Evolutionary conservation across 148 eudicot species (phyloP), one percentile per base, ranked within the genome.

Genomic region (Heliamphora exappendiculata): DNA sequence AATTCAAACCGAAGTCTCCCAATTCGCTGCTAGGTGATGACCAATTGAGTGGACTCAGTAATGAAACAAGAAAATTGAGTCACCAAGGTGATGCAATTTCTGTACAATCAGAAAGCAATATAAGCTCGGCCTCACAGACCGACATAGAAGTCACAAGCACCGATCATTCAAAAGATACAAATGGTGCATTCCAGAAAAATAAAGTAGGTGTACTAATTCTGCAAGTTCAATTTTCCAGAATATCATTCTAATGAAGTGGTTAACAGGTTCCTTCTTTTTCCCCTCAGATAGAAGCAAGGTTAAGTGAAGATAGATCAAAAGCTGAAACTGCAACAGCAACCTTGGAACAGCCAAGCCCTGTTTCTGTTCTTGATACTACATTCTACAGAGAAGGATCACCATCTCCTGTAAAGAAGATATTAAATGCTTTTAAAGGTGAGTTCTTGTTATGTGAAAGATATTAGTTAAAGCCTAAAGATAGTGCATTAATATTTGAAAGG

Each of bases 331-430:
- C 76, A 67, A 79, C 75, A 59, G 75, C 80, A 54, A 78, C 81
- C 50, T 65, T 66, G 73, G 98, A 94, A 81, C 97, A 94, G 75
- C 97, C 98, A 70, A 93, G 98, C 77, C 98, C 98, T 12, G 81
- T 93, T 49, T 93, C 97, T 10, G 94, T 93, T 69, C 94, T 91
- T 69, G 98, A 93, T 80, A 82, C 78, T 20, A 69, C 82, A 63
- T 88, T 91, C 79, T 90, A 85, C 60, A 80, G 57, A 7, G 97
- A 93, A 65, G 94, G 90, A 74, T 79, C 87, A 74, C 88, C 91
- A 39, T 91, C 98, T 58, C 98, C 98, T 28, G 84, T 93, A 10
- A 89, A 84, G 73, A 89, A 88, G 82, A 88, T 74, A 82, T 72
- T 82, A 65, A 82, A 73, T 33, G 79, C 82, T 51, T 84, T 85